phyloP scores from a whole-genome alignment of 306 rosid species.

The Gleditsia sinensis region DNA sequence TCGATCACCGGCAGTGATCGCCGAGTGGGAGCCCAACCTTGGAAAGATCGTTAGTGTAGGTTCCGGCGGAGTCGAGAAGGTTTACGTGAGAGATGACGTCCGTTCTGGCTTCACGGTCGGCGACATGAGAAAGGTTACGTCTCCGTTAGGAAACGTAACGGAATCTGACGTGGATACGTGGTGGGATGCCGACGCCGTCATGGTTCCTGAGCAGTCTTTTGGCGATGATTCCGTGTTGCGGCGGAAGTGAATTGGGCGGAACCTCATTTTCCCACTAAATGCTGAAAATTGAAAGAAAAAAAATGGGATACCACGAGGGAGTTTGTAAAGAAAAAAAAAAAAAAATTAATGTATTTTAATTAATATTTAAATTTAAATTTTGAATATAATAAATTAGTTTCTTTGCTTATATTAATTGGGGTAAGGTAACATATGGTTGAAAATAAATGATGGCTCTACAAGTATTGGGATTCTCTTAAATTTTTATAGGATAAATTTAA shows the following conservation, averaged over 20 bases:
- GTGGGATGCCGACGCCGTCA: slow-evolving; percentile 65
- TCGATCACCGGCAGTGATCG: slow-evolving; percentile 59
- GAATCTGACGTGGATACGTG: slow-evolving; percentile 60
- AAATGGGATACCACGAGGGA: not conserved
- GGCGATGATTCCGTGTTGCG: slow-evolving; percentile 33
- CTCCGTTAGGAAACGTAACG: slow-evolving; percentile 57
- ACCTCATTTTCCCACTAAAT: not conserved
- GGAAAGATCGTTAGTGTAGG: slow-evolving; percentile 57
- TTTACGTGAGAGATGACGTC: slow-evolving; percentile 59
- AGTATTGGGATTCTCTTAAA: not conserved
- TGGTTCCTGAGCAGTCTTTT: slow-evolving; percentile 35
- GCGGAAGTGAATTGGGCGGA: slow-evolving; percentile 13
- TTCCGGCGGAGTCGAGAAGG: slow-evolving; percentile 64
- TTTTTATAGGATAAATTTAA: not conserved
- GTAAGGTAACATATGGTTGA: not conserved
- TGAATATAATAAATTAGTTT: slow-evolving; percentile 24
- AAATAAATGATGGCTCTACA: slow-evolving; percentile 1
- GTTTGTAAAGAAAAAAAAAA: not conserved
- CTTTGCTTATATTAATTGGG: not conserved
- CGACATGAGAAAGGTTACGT: slow-evolving; percentile 63
- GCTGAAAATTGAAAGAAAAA: not conserved
- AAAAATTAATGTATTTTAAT: slow-evolving; percentile 13
- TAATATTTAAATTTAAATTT: slow-evolving; percentile 22
- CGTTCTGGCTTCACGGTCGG: slow-evolving; percentile 53
- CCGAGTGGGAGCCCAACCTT: slow-evolving; percentile 71